Base-by-base conservation (phyloP, 2,329 filamentous ascomycete genomes). In the Clonostachys byssicola region DNA sequence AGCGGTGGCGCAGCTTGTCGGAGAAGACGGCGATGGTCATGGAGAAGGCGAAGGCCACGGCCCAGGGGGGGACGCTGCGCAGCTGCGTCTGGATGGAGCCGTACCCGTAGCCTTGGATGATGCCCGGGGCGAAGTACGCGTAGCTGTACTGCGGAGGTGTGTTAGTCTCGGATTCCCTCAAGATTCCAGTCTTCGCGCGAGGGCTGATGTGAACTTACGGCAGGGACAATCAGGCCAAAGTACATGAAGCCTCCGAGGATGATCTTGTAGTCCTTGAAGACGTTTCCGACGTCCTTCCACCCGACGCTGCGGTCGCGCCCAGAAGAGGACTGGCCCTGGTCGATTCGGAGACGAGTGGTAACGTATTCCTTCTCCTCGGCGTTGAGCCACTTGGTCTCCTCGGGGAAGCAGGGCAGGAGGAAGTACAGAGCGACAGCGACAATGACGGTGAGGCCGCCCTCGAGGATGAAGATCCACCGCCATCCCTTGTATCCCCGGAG, bases 381-480 rank as follows among this genome's bases (percentile, higher is more conserved):
- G 7, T 67, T 77, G 49, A 92, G 72, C 86, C 88, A 92, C 56
- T 80, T 85, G 30, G 79, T 81, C 46, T 89, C 78, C 64, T 89
- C 86, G 3, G 86, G 87, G 66, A 92, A 92, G 50, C 83, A 80
- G 1, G 87, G 85, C 41, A 92, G 80, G 39, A 80, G 65, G 62
- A 90, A 91, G 66, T 78, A 85, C 61, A 86, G 84, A 44, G 78
- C 55, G 46, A 87, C 60, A 39, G 81, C 78, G 42, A 85, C 70
- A 23, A 85, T 57, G 47, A 79, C 78, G 10, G 86, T 88, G 12
- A 88, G 65, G 5, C 72, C 54, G 6, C 88, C 88, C 63, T 92
- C 88, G 8, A 92, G 65, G 58, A 96, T 88, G 61, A 92, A 92
- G 52, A 91, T 87, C 86, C 86, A 92, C 46, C 88, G 73, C 89